Base-by-base conservation (phyloP, 805 yeast species). In the Yamadazyma phyllophila region DNA sequence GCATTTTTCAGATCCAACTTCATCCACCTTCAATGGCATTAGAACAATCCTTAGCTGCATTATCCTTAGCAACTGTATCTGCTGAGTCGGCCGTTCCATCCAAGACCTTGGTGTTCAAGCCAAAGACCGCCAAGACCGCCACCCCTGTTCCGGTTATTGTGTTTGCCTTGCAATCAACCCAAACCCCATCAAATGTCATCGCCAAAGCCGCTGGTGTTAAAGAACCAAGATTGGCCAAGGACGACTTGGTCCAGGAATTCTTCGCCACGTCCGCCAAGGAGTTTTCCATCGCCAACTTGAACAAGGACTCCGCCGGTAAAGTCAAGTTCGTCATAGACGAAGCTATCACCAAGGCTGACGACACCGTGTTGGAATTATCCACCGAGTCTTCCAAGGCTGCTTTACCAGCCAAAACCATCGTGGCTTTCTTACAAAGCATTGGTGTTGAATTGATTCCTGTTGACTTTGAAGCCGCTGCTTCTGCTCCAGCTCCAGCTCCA, bases 201-300 rank as follows among this genome's bases (percentile, higher is more conserved):
- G 91, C 96, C 46, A 71, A 75, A 45, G 75, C 80, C 35, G 85
- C 89, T 10, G 74, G 71, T 36, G 86, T 78, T 43, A 89, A 89
- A 67, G 96, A 89, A 49, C 95, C 95, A 53, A 80, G 96, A 67
- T 72, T 89, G 58, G 97, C 96, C 43, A 83, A 83, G 55, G 91
- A 86, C 52, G 96, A 85, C 45, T 74, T 89, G 55, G 83, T 88
- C 39, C 71, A 74, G 50, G 80, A 81, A 56, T 78, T 84, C 57
- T 85, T 85, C 51, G 67, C 71, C 32, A 69, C 75, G 31, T 49
- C 77, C 20, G 76, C 89, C 35, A 78, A 81, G 59, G 85, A 83
- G 61, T 81, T 83, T 52, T 71, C 85, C 17, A 63, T 81, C 46
- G 86, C 84, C 44, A 68, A 71, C 52, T 66, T 80, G 58, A 64